Percentiles rank a stretch among this genome's conserved stretches.
These are phyloP conservation scores for Immersiella caudata DNA, from an alignment of 495 filamentous ascomycete genomes.

Conservation along the genomic window DNA sequence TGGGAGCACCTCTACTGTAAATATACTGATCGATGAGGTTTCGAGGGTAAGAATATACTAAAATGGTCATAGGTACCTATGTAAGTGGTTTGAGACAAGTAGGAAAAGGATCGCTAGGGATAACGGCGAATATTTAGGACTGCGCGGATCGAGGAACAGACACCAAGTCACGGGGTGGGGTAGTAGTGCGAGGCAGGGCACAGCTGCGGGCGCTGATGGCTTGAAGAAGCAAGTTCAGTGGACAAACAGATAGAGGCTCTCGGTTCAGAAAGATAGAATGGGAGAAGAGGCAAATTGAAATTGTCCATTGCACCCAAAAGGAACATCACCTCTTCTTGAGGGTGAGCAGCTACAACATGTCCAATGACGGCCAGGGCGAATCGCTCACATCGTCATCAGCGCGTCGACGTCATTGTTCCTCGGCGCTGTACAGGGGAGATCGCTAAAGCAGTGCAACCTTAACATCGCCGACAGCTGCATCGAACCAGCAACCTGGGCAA, in stretches of 20 bases:
- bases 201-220: not conserved
- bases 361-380: not conserved
- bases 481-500: not conserved
- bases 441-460: conserved; percentile 21
- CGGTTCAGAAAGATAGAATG: not conserved
- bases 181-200: not conserved
- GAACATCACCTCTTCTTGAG: not conserved
- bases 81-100: not conserved
- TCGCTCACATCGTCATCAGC: not conserved
- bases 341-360: not conserved
- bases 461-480: conserved; percentile 6
- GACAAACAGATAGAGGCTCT: too few relatives aligned
- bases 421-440: not conserved
- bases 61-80: not conserved
- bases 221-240: not conserved
- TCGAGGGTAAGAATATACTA: not conserved
- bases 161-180: not conserved
- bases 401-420: conserved; percentile 26
- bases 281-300: not conserved
- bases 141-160: not conserved
- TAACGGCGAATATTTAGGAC: not conserved
- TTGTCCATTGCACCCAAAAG: not conserved
- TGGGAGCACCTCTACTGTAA: not conserved
- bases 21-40: not conserved
- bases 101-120: not conserved